Percentiles rank a stretch among this genome's conserved stretches.
phyloP scores from a whole-genome alignment of 257 asterid genomes.

The Anisodus acutangulus region DNA sequence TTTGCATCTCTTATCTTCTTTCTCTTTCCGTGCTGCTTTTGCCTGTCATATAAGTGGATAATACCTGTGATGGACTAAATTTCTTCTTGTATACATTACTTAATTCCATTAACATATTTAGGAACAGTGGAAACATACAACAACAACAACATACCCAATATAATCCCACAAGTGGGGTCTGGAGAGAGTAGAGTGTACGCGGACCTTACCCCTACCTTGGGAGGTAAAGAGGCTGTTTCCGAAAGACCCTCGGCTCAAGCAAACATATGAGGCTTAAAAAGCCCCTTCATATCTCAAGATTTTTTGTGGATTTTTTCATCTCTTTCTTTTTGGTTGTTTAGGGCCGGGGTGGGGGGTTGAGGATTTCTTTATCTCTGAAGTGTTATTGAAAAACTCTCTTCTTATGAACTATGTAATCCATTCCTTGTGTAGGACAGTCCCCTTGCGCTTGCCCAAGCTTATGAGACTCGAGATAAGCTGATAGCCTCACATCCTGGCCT shows the following conservation, averaged over 20 bases:
- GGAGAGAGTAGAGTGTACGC: too few species aligned
- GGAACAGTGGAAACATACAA: background rate
- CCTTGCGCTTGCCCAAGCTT: conserved; percentile 94
- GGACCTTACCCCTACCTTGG: too few species aligned
- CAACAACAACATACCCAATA: too few species aligned
- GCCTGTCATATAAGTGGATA: background rate
- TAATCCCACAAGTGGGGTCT: too few species aligned
- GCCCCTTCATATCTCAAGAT: background rate
- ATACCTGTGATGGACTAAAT: background rate
- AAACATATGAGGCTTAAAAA: background rate
- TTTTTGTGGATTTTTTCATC: background rate
- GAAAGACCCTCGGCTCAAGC: too few species aligned
- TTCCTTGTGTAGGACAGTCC: conserved; percentile 77
- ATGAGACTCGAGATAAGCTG: conserved; percentile 79
- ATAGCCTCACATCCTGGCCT: conserved; percentile 73
- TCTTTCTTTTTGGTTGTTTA: background rate
- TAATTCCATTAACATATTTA: background rate
- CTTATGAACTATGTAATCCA: conserved; percentile 27
- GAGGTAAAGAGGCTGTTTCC: too few species aligned
- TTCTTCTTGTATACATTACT: background rate
- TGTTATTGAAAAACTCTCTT: background rate
- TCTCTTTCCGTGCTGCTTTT: background rate
- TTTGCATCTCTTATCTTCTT: background rate
- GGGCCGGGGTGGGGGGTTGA: background rate
- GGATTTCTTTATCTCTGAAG: background rate